Evolutionary conservation across 1,139 yeast species (phyloP).

Genomic region (Kluyveromyces sp.): DNA sequence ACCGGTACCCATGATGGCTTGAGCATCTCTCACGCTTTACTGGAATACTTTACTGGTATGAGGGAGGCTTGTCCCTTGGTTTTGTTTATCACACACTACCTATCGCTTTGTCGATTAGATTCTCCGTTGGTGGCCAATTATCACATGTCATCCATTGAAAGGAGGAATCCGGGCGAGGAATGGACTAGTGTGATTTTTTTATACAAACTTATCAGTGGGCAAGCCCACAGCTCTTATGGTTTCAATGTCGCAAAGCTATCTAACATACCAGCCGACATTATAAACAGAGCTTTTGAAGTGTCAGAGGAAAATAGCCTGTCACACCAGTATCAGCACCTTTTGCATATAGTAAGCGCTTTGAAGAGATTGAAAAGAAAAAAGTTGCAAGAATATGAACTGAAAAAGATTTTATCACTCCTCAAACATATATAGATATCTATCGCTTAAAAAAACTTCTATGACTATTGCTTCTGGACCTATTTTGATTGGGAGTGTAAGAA

Average conservation of each 20-base stretch:
- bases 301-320: constrained; percentile 40
- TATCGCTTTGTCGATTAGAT: constrained; percentile 47
- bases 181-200: constrained; percentile 47
- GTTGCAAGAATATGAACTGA: not conserved
- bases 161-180: constrained; percentile 30
- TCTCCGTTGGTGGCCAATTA: constrained; percentile 49
- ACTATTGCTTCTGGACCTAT: constrained; percentile 35
- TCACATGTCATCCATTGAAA: constrained; percentile 70
- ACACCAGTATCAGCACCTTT: constrained; percentile 14
- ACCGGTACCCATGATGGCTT: constrained; percentile 90
- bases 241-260: constrained; percentile 74
- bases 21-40: constrained; percentile 73
- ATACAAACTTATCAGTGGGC: constrained; percentile 54
- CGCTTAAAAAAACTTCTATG: constrained; percentile 36
- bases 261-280: constrained; percentile 45
- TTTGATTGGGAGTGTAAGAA: constrained; percentile 49
- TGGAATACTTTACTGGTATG: constrained; percentile 51
- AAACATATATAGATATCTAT: constrained; percentile 15
- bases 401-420: not conserved
- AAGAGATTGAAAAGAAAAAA: constrained; percentile 5
- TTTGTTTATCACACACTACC: constrained; percentile 83
- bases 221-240: constrained; percentile 64
- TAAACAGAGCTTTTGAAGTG: constrained; percentile 42
- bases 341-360: constrained; percentile 9
- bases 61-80: constrained; percentile 46